A percentile compares a stretch with the other conserved stretches of the same genome.
Conservation (phyloP, 2,329 filamentous ascomycete genomes). For the Leptodontidium sp. region DNA sequence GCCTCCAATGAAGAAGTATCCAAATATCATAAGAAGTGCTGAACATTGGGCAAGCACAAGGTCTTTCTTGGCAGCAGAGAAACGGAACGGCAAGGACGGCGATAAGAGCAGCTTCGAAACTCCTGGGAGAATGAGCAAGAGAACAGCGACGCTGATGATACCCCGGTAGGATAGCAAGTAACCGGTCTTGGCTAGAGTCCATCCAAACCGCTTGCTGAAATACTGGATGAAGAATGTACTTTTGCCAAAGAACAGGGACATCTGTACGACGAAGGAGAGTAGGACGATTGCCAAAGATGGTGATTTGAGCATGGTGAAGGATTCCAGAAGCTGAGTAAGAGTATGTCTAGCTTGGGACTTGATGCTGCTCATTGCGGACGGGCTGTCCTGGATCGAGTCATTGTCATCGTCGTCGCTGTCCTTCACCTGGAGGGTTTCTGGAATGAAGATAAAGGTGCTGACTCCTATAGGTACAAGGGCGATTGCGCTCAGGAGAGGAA, state of each 20-base stretch:
- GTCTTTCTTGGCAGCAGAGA: slow-evolving; percentile 13
- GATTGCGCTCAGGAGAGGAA: slow-evolving; percentile 6
- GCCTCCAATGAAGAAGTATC: slow-evolving; percentile 6
- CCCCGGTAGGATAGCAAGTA: slow-evolving; percentile 20
- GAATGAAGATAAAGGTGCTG: slow-evolving; percentile 19
- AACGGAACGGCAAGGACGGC: slow-evolving; percentile 1
- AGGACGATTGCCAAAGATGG: slow-evolving; percentile 18
- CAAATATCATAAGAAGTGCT: slow-evolving; percentile 8
- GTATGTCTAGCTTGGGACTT: slow-evolving; percentile 14
- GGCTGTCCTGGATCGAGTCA: background rate
- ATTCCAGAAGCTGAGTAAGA: slow-evolving; percentile 5
- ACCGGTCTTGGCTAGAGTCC: slow-evolving; percentile 17
- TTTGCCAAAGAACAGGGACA: slow-evolving; percentile 13
- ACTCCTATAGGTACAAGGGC: slow-evolving; percentile 11
- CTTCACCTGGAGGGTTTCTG: slow-evolving; percentile 20
- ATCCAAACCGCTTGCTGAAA: slow-evolving; percentile 24
- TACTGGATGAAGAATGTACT: slow-evolving; percentile 23
- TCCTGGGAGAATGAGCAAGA: slow-evolving; percentile 15
- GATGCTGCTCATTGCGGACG: background rate
- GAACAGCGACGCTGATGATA: slow-evolving; percentile 12
- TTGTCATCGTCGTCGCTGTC: background rate
- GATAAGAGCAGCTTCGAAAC: slow-evolving; percentile 17
- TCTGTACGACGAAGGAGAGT: slow-evolving; percentile 10
- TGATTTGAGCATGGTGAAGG: slow-evolving; percentile 18
- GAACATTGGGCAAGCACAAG: slow-evolving; percentile 16